phyloP scores from a whole-genome alignment of 1,284 basidiomycete genomes.

The Malassezia sp. region DNA sequence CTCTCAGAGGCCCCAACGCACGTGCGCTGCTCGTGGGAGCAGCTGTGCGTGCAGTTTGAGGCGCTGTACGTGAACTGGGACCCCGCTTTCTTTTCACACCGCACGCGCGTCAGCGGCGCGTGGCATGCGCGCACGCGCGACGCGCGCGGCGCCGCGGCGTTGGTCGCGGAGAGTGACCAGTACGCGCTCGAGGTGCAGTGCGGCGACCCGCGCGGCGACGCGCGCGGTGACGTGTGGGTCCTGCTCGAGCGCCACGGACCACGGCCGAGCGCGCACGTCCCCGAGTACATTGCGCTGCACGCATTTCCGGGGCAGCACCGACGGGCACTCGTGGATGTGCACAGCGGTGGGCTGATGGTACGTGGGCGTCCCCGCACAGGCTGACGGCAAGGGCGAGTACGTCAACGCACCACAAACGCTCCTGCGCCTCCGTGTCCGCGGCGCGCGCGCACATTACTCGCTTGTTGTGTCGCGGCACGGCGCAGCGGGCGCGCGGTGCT shows the following conservation, averaged over 20 bases:
- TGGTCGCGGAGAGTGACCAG: conserved; percentile 39
- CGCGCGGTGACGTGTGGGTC: conserved; percentile 1
- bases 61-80: conserved; percentile 81
- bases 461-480: conserved; percentile 37
- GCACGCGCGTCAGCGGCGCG: conserved; percentile 60
- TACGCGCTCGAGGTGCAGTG: conserved; percentile 22
- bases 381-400: conserved; percentile 53
- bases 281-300: conserved; percentile 15
- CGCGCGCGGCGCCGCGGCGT: background rate
- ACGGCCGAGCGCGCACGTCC: background rate
- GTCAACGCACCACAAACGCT: conserved; percentile 67
- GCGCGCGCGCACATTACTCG: conserved; percentile 17
- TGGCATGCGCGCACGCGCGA: conserved; percentile 11
- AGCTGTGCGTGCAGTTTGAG: conserved; percentile 63
- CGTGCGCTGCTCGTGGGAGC: conserved; percentile 56
- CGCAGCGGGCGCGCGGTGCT: conserved; percentile 1
- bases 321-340: conserved; percentile 2
- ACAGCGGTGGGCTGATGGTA: conserved; percentile 9
- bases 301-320: conserved; percentile 4
- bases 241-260: conserved; percentile 7
- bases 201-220: background rate
- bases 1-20: too few relatives aligned
- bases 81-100: conserved; percentile 55
- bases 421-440: conserved; percentile 47
- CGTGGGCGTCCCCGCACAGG: background rate